phyloP scores from a whole-genome alignment of 164 flowering plant genomes.

The Buxus sempervirens region DNA sequence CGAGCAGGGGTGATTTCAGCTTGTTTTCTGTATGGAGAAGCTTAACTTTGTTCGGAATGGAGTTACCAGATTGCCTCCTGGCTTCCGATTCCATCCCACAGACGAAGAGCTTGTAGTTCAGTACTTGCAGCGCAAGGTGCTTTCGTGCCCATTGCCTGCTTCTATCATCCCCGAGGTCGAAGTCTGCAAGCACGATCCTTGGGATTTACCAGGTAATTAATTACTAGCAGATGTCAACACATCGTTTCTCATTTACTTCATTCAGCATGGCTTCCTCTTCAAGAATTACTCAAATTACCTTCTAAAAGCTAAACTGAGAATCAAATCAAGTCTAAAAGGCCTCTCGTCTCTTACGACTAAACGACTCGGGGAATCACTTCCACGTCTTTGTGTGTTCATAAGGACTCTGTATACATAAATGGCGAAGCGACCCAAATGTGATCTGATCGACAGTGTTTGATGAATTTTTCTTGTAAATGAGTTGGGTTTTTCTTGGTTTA shows the following conservation, averaged over 20 bases:
- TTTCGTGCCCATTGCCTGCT: conserved; percentile 64
- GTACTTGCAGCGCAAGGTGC: conserved; percentile 56
- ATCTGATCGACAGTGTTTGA: too few species aligned
- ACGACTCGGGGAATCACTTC: too few species aligned
- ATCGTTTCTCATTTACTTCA: background rate
- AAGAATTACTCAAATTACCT: too few species aligned
- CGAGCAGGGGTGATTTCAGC: background rate
- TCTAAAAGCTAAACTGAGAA: too few species aligned
- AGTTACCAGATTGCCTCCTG: conserved; percentile 61
- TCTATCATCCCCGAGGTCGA: conserved; percentile 66
- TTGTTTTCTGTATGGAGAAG: conserved; percentile 29
- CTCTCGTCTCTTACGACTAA: too few species aligned
- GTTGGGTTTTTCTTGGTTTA: conserved; percentile 6
- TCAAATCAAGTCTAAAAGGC: too few species aligned
- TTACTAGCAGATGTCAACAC: background rate
- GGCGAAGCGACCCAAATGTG: too few species aligned
- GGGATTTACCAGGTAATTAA: conserved; percentile 72
- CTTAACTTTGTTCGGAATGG: conserved; percentile 53
- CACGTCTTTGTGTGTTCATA: too few species aligned
- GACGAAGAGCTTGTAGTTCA: conserved; percentile 77
- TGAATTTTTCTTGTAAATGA: too few species aligned
- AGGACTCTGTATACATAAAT: too few species aligned
- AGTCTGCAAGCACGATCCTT: conserved; percentile 57
- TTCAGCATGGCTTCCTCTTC: too few species aligned
- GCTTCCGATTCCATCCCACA: conserved; percentile 79